A percentile compares a stretch with the other conserved stretches of the same genome.
Conservation (phyloP, 495 filamentous ascomycete genomes). For the Annulohypoxylon moriforme region DNA sequence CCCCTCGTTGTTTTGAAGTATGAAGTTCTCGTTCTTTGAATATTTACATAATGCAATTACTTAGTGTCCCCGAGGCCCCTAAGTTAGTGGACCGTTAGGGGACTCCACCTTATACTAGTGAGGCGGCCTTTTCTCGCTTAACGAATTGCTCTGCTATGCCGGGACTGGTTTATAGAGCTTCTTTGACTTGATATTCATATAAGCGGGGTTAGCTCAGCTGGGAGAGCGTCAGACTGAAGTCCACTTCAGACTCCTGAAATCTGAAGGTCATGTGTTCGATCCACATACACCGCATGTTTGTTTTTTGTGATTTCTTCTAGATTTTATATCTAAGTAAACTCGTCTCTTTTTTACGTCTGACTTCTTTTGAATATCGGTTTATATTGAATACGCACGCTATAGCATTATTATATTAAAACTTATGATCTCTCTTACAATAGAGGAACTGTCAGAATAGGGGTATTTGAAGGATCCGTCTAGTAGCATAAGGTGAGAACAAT, state of each 20-base stretch:
- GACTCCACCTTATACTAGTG: background rate
- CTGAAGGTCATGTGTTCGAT: slow-evolving; percentile 15
- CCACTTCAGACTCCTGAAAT: background rate
- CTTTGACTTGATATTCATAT: background rate
- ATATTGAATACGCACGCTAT: no score
- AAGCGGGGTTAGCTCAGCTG: slow-evolving; percentile 14
- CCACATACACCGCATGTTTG: slow-evolving; percentile 3
- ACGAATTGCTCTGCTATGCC: background rate
- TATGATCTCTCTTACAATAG: no score
- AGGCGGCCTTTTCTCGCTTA: background rate
- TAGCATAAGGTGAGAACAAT: no score
- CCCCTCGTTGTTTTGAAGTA: slow-evolving; percentile 20
- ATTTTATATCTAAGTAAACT: background rate
- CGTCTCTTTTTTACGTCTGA: background rate
- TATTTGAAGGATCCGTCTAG: no score
- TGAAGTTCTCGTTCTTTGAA: background rate
- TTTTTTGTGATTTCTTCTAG: background rate
- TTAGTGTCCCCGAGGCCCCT: background rate
- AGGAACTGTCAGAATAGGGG: no score
- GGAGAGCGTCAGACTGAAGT: slow-evolving; percentile 17
- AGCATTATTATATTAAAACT: no score
- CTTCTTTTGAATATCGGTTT: no score
- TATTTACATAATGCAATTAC: slow-evolving; percentile 2
- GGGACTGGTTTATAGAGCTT: background rate
- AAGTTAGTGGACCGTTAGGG: background rate